Evolutionary conservation across 73 alveolate species (phyloP).

Genomic region (Stentor roeselii): DNA sequence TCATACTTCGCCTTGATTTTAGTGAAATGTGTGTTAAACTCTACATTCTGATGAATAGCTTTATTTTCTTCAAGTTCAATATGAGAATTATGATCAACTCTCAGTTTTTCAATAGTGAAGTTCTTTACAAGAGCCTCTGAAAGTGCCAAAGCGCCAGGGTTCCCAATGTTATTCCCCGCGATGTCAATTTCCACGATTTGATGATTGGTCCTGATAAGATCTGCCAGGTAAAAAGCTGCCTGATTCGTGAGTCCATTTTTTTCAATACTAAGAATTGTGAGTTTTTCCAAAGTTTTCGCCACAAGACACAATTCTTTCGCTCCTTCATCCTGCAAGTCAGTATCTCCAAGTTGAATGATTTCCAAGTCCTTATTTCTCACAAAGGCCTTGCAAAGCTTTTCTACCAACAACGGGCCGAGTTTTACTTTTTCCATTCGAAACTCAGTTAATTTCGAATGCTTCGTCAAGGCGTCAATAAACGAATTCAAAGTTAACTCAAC

Average conservation of each 20-base stretch:
- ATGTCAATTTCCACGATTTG: slow-evolving; percentile 11
- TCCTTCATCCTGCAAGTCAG: slow-evolving; percentile 9
- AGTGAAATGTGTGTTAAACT: slow-evolving; percentile 5
- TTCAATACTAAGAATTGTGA: background rate
- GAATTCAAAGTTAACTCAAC: background rate
- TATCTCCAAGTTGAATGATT: background rate
- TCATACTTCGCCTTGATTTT: slow-evolving; percentile 1
- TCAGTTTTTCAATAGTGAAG: background rate
- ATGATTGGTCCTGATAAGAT: background rate
- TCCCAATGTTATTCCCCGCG: background rate
- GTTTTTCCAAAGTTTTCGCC: background rate
- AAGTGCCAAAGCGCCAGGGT: slow-evolving; percentile 6
- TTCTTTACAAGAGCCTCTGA: background rate
- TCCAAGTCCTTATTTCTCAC: background rate
- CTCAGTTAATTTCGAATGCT: background rate
- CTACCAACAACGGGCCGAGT: background rate
- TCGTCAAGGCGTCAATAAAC: background rate
- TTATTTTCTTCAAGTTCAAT: slow-evolving; percentile 1
- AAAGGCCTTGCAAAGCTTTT: background rate
- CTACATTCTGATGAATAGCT: slow-evolving; percentile 9
- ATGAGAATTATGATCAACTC: background rate
- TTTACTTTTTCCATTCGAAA: background rate
- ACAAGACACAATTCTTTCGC: background rate
- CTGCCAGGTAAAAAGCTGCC: slow-evolving; percentile 14
- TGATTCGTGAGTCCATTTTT: slow-evolving; percentile 15